phyloP scores from a whole-genome alignment of 371 early-diverging fungal genomes.

The Furculomyces boomerangus region DNA sequence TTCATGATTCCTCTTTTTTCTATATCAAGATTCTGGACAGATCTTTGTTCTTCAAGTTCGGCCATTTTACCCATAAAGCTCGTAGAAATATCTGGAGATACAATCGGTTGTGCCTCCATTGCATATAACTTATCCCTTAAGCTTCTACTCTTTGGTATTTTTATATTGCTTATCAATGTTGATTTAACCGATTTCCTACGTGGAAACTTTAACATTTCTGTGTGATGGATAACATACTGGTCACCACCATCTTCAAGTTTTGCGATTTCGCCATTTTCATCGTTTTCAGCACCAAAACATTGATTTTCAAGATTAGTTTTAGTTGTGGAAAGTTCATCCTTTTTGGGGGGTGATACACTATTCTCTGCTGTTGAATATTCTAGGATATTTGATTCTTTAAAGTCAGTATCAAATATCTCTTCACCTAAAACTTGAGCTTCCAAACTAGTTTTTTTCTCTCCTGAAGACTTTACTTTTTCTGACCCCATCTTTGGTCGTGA shows the following conservation, averaged over 20 bases:
- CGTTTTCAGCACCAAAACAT: neutral
- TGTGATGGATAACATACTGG: neutral
- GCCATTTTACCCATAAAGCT: neutral
- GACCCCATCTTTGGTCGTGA: conserved; percentile 27
- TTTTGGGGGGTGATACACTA: neutral
- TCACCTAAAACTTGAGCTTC: neutral
- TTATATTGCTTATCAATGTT: neutral
- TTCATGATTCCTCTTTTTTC: too few relatives aligned
- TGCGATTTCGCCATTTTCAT: neutral
- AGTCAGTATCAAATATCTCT: neutral
- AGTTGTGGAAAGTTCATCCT: neutral
- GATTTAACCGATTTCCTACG: neutral
- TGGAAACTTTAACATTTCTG: neutral
- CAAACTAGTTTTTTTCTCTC: neutral
- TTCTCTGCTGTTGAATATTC: neutral
- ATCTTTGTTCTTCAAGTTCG: neutral
- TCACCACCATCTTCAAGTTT: neutral
- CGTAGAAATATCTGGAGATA: neutral
- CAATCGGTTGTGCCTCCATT: neutral
- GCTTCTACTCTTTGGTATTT: neutral
- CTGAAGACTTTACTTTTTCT: neutral
- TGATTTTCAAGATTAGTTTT: neutral
- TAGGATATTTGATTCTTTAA: neutral
- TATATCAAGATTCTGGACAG: neutral
- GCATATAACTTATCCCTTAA: neutral